These are phyloP conservation scores for Cryptococcus sp. DNA, from an alignment of 1,284 basidiomycete genomes.

Conservation along the genomic window DNA sequence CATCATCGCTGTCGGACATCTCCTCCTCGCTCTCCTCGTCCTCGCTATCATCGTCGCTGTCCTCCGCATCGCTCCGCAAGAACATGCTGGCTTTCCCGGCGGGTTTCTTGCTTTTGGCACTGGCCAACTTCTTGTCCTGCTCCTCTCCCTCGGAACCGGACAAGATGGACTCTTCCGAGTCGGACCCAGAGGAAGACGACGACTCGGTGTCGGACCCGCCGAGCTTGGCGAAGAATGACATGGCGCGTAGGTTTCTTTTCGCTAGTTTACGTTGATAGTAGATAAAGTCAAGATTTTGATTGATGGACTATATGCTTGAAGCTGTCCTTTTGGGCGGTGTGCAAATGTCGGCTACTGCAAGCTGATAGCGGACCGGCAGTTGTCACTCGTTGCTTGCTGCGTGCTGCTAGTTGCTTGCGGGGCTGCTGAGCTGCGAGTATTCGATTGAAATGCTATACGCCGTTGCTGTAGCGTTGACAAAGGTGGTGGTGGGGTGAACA, in stretches of 20 bases:
- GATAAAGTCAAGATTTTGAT: neutral
- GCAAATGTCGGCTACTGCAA: too few relatives aligned
- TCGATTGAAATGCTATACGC: too few relatives aligned
- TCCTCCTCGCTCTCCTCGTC: slow-evolving; percentile 44
- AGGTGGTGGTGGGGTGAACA: too few relatives aligned
- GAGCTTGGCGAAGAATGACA: slow-evolving; percentile 51
- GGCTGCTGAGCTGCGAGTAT: neutral
- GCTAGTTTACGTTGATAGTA: neutral
- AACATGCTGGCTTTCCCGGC: slow-evolving; percentile 36
- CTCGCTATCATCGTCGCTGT: slow-evolving; percentile 36
- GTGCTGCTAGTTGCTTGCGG: neutral
- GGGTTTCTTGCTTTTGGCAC: slow-evolving; percentile 16
- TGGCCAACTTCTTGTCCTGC: slow-evolving; percentile 30
- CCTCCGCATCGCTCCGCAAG: slow-evolving; percentile 39
- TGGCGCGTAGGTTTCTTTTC: slow-evolving; percentile 12
- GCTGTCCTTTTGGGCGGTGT: neutral
- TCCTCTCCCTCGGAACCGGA: slow-evolving; percentile 44
- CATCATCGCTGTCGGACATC: slow-evolving; percentile 42
- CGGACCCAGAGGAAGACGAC: slow-evolving; percentile 43
- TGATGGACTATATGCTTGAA: neutral
- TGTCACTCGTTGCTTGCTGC: too few relatives aligned
- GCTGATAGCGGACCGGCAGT: too few relatives aligned
- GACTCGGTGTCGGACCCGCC: slow-evolving; percentile 45
- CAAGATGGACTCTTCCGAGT: slow-evolving; percentile 50
- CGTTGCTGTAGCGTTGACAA: too few relatives aligned